Percentiles rank a stretch among this genome's conserved stretches.
Evolutionary conservation across 805 yeast genomes (phyloP).

Genomic region (Zygoascus biomembranicola): DNA sequence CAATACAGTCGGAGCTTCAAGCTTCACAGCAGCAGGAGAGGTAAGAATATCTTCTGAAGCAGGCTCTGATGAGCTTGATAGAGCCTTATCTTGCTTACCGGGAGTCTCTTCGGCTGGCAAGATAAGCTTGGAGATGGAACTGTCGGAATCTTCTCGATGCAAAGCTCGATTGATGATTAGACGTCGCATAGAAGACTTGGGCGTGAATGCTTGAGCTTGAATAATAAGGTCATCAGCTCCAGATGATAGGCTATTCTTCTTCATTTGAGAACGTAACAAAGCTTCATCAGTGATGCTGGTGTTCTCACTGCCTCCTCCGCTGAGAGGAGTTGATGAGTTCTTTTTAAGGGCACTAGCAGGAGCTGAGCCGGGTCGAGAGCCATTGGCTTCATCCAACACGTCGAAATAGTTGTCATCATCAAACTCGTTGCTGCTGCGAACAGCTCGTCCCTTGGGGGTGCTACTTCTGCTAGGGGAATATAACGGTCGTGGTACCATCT

Average conservation of each 20-base stretch:
- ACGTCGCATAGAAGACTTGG: conserved; percentile 45
- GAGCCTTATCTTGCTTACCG: background rate
- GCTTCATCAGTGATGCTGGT: background rate
- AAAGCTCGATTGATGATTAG: conserved; percentile 29
- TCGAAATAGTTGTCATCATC: background rate
- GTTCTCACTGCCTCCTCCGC: background rate
- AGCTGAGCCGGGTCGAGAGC: background rate
- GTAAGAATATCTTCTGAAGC: background rate
- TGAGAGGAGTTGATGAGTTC: background rate
- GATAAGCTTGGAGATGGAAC: background rate
- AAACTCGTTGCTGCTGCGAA: background rate
- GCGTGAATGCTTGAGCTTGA: conserved; percentile 63
- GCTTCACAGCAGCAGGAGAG: background rate
- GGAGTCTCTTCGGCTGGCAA: background rate
- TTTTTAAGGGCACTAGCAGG: background rate
- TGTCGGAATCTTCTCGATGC: background rate
- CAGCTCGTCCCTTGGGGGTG: background rate
- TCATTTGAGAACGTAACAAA: background rate
- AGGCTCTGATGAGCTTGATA: background rate
- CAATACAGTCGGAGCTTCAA: background rate
- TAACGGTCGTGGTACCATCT: background rate
- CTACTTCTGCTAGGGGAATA: background rate
- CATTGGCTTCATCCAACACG: background rate
- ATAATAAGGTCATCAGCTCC: conserved; percentile 32
- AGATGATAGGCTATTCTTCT: background rate